These are phyloP conservation scores for Cryphonectria nitschkei DNA, from an alignment of 2,329 filamentous ascomycete species.

Conservation along the genomic window DNA sequence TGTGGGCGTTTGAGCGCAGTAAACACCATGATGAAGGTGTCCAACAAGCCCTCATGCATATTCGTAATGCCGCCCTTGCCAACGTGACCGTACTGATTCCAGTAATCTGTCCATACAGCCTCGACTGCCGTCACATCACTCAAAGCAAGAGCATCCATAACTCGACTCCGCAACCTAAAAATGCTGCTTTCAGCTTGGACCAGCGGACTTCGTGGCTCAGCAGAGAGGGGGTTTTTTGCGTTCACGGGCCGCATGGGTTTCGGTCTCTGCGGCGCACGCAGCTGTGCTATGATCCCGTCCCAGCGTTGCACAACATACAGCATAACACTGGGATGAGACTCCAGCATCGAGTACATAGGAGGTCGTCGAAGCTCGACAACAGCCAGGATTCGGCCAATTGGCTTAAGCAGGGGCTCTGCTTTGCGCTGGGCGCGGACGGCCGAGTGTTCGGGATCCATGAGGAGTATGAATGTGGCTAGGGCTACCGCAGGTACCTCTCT, in stretches of 20 bases:
- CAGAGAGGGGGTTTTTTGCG: too few species aligned
- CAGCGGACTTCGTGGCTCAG: neutral
- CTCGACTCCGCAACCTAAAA: slow-evolving; percentile 31
- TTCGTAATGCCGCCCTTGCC: slow-evolving; percentile 29
- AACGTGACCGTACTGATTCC: slow-evolving; percentile 32
- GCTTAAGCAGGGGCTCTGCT: slow-evolving; percentile 35
- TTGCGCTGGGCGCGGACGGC: slow-evolving; percentile 28
- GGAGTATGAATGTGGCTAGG: slow-evolving; percentile 44
- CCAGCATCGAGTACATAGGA: slow-evolving; percentile 32
- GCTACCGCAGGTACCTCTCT: slow-evolving; percentile 39
- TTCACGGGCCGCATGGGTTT: neutral
- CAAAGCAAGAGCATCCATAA: slow-evolving; percentile 36
- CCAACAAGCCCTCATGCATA: slow-evolving; percentile 34
- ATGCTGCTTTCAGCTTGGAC: neutral
- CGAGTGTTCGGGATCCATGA: slow-evolving; percentile 39
- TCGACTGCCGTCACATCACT: slow-evolving; percentile 34
- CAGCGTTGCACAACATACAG: slow-evolving; percentile 31
- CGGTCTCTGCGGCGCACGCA: slow-evolving; percentile 11
- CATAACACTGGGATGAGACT: slow-evolving; percentile 29
- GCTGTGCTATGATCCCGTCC: slow-evolving; percentile 23
- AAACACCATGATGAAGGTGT: slow-evolving; percentile 43
- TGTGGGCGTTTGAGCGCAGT: slow-evolving; percentile 37
- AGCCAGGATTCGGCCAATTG: slow-evolving; percentile 32
- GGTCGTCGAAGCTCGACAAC: slow-evolving; percentile 20
- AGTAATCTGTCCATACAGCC: slow-evolving; percentile 37